Percentiles rank a stretch among this genome's conserved stretches.
Conservation (phyloP, 176 grass and related monocot genomes). For the Ampelocalamus luodianensis region DNA sequence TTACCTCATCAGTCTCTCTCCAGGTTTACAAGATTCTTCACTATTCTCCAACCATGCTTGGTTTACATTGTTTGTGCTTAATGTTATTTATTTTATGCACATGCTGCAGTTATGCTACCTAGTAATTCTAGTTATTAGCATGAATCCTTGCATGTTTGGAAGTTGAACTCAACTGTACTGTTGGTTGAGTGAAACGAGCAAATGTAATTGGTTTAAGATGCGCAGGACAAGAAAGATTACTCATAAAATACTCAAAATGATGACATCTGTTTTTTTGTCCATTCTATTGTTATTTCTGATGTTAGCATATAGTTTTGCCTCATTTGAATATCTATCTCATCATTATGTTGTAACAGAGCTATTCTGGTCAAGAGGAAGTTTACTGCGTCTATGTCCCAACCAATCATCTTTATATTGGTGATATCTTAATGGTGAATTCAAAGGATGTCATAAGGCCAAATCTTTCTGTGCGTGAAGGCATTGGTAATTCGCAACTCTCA, state of each 20-base stretch:
- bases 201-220: background rate
- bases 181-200: background rate
- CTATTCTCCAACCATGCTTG: background rate
- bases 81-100: background rate
- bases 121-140: background rate
- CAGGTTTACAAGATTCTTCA: constrained; percentile 57
- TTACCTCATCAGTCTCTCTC: constrained; percentile 90
- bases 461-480: constrained; percentile 94
- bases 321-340: background rate
- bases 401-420: constrained; percentile 97
- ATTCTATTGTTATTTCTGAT: constrained; percentile 1
- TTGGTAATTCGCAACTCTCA: constrained; percentile 53
- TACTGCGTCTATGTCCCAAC: constrained; percentile 96
- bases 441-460: constrained; percentile 96
- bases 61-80: background rate
- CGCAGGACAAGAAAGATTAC: background rate
- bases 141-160: background rate
- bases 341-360: constrained; percentile 64
- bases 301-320: background rate
- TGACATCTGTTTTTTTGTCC: background rate
- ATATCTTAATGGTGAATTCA: constrained; percentile 94
- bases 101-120: background rate
- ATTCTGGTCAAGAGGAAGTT: constrained; percentile 90
- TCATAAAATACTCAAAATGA: background rate
- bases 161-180: background rate